phyloP scores from a whole-genome alignment of 495 filamentous ascomycete species.

The Hamigera avellanea region DNA sequence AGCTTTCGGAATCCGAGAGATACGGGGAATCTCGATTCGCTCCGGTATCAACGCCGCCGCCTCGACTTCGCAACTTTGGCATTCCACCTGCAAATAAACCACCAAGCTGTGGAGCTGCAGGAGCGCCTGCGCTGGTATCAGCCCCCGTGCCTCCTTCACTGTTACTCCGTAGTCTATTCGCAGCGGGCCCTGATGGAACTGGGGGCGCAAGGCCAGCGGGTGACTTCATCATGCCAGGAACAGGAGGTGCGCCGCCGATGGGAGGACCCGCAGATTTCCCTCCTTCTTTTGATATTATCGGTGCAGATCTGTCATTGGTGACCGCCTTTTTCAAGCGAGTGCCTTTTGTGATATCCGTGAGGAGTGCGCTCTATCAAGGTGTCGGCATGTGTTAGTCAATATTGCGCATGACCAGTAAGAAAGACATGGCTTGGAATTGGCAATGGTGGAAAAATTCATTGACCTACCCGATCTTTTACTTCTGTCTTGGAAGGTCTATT shows the following conservation, averaged over 20 bases:
- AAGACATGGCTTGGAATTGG: too few species aligned
- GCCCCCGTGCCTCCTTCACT: conserved; percentile 52
- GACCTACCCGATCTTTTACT: conserved; percentile 45
- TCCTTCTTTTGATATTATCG: conserved; percentile 46
- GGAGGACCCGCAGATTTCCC: conserved; percentile 45
- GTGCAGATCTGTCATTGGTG: conserved; percentile 91
- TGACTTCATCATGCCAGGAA: conserved; percentile 55
- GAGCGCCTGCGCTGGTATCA: conserved; percentile 28
- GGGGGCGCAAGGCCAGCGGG: conserved; percentile 67
- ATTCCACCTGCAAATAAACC: conserved; percentile 92
- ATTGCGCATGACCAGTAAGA: too few species aligned
- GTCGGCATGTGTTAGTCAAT: conserved; percentile 22
- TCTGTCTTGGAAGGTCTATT: conserved; percentile 32
- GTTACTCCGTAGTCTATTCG: conserved; percentile 65
- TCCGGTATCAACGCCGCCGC: conserved; percentile 82
- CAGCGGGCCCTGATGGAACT: conserved; percentile 41
- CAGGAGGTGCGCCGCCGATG: conserved; percentile 64
- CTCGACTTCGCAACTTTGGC: conserved; percentile 86
- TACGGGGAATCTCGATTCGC: conserved; percentile 68
- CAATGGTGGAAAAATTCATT: background rate
- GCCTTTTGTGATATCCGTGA: conserved; percentile 82
- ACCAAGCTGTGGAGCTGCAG: conserved; percentile 67
- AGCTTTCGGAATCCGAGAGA: conserved; percentile 66
- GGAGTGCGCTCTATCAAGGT: conserved; percentile 61
- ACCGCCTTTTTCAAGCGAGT: conserved; percentile 70